Evolutionary conservation across 1,284 basidiomycete genomes (phyloP).

Genomic region (Takashimella tepidaria): DNA sequence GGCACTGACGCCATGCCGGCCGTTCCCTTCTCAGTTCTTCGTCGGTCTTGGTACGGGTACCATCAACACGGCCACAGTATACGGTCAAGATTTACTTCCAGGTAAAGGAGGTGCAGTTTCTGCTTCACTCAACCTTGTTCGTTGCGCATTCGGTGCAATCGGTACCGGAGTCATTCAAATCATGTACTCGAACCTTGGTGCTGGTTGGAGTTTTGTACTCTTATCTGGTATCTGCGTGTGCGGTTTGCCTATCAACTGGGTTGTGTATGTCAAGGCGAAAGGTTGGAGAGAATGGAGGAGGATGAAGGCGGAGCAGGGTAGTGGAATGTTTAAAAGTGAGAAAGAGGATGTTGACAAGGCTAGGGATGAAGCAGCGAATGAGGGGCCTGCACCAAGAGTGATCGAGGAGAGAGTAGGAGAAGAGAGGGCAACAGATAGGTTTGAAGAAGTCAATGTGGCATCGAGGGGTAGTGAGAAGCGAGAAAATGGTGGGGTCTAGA

Average conservation of each 20-base stretch:
- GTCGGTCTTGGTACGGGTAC: conserved; percentile 34
- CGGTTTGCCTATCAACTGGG: conserved; percentile 25
- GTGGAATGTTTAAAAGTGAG: background rate
- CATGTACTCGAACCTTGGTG: conserved; percentile 34
- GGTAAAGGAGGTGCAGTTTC: conserved; percentile 43
- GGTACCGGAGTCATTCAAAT: conserved; percentile 38
- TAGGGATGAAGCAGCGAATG: conserved; percentile 5
- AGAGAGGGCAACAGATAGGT: background rate
- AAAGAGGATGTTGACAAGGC: background rate
- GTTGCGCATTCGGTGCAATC: conserved; percentile 44
- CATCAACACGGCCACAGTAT: conserved; percentile 34
- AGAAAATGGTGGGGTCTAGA: no score
- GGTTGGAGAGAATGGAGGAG: conserved; percentile 29
- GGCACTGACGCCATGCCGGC: no score
- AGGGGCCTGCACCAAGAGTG: conserved; percentile 1
- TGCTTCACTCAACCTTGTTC: conserved; percentile 44
- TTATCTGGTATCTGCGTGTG: conserved; percentile 32
- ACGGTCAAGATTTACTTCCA: conserved; percentile 43
- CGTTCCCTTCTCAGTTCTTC: no score
- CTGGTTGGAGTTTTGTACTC: conserved; percentile 45
- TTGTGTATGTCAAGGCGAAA: conserved; percentile 27
- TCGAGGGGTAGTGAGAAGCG: background rate
- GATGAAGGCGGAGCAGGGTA: conserved; percentile 5
- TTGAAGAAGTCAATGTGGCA: background rate
- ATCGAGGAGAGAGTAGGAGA: background rate